These are phyloP conservation scores for Barnettozyma californica DNA, from an alignment of 805 yeast genomes.

Conservation along the genomic window DNA sequence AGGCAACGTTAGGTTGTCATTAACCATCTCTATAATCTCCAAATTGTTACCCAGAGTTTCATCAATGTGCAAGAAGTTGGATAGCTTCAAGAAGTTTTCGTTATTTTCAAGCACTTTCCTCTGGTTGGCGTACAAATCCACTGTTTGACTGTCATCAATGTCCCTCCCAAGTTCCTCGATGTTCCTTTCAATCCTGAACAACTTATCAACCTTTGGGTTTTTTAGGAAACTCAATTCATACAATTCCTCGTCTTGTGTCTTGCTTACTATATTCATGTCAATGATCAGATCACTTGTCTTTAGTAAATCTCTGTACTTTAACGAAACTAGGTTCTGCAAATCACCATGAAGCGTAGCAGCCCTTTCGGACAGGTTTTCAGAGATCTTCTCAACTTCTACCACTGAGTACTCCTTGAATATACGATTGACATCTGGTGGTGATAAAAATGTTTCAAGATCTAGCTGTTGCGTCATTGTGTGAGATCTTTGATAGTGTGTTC, in stretches of 20 bases:
- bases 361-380: neutral
- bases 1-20: constrained; percentile 4
- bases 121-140: neutral
- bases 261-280: constrained; percentile 18
- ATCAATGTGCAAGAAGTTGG: constrained; percentile 8
- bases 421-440: constrained; percentile 1
- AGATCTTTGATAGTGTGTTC: neutral
- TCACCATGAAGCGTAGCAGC: constrained; percentile 13
- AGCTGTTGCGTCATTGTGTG: neutral
- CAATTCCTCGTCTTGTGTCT: constrained; percentile 15
- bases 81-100: constrained; percentile 5
- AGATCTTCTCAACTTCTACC: neutral
- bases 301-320: constrained; percentile 23
- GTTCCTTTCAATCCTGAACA: constrained; percentile 15
- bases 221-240: constrained; percentile 21
- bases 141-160: neutral
- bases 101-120: neutral
- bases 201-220: constrained; percentile 8
- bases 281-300: constrained; percentile 24
- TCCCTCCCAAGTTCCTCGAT: constrained; percentile 5
- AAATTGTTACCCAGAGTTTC: constrained; percentile 3
- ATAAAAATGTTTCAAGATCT: neutral
- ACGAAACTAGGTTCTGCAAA: constrained; percentile 20
- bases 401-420: constrained; percentile 4
- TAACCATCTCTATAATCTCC: constrained; percentile 1